Conservation (phyloP, 2,329 filamentous ascomycete genomes). For the Fusarium sp. region DNA sequence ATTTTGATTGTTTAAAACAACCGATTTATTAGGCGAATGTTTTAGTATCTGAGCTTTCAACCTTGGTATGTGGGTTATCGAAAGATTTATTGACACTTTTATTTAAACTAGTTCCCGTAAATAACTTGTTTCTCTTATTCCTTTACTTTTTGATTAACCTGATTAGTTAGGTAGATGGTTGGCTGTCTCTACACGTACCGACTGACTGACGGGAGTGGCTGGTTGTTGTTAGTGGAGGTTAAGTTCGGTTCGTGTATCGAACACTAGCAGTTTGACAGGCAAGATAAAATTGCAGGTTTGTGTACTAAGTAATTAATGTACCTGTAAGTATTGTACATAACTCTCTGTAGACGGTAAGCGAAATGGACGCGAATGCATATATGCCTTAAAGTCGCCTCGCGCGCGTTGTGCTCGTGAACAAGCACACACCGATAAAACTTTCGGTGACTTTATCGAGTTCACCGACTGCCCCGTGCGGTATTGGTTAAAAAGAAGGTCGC, state of each 20-base stretch:
- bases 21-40: constrained; percentile 12
- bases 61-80: constrained; percentile 25
- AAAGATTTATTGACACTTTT: constrained; percentile 19
- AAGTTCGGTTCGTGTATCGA: constrained; percentile 18
- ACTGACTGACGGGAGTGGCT: constrained; percentile 31
- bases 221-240: constrained; percentile 28
- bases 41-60: constrained; percentile 19
- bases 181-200: not conserved
- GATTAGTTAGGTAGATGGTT: not conserved
- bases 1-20: not conserved
- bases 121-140: not conserved
- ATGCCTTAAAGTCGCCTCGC: not conserved
- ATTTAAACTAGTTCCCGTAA: constrained; percentile 4
- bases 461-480: constrained; percentile 30
- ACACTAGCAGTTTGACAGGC: constrained; percentile 22
- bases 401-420: not conserved
- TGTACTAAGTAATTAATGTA: not conserved
- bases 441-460: constrained; percentile 19
- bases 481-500: constrained; percentile 5
- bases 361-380: constrained; percentile 8
- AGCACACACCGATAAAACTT: constrained; percentile 17
- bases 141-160: not conserved
- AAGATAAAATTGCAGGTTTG: not conserved
- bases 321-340: not conserved
- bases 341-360: not conserved